phyloP scores from a whole-genome alignment of 108 stramenopile genomes.

The Pseudonitzschia multiseries region DNA sequence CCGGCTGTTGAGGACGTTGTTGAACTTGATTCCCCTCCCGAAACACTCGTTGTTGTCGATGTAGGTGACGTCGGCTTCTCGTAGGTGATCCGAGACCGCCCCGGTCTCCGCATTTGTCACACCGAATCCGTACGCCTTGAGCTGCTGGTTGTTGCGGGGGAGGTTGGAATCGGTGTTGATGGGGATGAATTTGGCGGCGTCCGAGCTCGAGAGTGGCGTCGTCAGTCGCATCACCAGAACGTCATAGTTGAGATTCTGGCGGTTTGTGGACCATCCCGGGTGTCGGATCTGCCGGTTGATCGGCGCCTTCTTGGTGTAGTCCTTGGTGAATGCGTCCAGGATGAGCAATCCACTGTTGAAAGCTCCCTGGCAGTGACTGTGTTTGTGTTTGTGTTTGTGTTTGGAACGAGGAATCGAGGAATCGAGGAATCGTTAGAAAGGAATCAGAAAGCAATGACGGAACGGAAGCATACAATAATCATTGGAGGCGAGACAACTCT shows the following conservation, averaged over 20 bases:
- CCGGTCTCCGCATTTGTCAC: slow-evolving; percentile 7
- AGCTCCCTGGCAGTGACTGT: slow-evolving; percentile 35
- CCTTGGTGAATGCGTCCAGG: neutral
- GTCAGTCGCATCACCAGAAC: slow-evolving; percentile 26
- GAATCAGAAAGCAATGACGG: neutral
- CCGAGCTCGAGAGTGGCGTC: slow-evolving; percentile 10
- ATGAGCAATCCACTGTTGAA: slow-evolving; percentile 25
- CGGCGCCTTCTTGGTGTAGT: neutral
- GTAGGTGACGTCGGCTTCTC: slow-evolving; percentile 21
- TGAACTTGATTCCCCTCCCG: slow-evolving; percentile 8
- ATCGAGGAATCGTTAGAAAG: neutral
- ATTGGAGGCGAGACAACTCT: neutral
- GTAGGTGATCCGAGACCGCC: neutral
- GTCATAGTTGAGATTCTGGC: slow-evolving; percentile 22
- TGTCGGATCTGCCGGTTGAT: slow-evolving; percentile 24
- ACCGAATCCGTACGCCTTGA: slow-evolving; percentile 18
- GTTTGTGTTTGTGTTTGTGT: neutral
- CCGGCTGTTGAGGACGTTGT: slow-evolving; percentile 14
- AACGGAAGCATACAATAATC: too few species aligned
- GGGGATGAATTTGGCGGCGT: slow-evolving; percentile 13
- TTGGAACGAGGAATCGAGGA: neutral
- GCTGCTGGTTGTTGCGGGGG: neutral
- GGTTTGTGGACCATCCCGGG: slow-evolving; percentile 22
- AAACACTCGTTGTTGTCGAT: slow-evolving; percentile 15
- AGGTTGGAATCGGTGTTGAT: slow-evolving; percentile 12